Base-by-base conservation (phyloP, 1,284 basidiomycete species). In the Melampsora americana region DNA sequence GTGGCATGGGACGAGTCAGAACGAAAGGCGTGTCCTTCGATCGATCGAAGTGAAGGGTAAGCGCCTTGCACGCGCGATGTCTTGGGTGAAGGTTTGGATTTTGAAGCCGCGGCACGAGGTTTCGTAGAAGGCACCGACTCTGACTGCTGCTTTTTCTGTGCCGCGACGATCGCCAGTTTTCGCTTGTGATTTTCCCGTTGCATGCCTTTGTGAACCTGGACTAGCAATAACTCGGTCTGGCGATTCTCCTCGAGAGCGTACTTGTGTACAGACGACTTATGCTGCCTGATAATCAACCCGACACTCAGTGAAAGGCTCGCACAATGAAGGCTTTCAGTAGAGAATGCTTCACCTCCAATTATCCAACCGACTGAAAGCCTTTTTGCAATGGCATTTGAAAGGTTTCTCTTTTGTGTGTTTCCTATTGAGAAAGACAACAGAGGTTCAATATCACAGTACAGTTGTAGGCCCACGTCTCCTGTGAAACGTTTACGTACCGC, bases 301-400 rank as follows among this genome's bases (percentile, higher is more conserved):
- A n/a, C 20, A 56, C 3, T 56, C 20, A 56, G 53, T 28, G 53
- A n/a, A 56, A n/a, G 53, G 26, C 20, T 56, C n/a, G 26, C 20
- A 12, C 12, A 56, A 56, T n/a, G 23, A 32, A 16, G 26, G 14
- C 11, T 69, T n/a, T 60, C 23, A 61, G 6, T 14, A 18, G n/a
- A n/a, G 23, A 16, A 5, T 69, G n/a, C 9, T 61, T 9, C 26
- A 74, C 71, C 71, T 66, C 71, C 71, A 74, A 56, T 74, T 74
- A 60, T 74, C 71, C n/a, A 74, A 46, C 12, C 71, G 44, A 66
- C 71, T 74, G 39, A 74, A 74, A 6, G 71, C 28, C 60, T 74
- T 74, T 12, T 46, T 26, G 32, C 71, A 74, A 35, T 74, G 71
- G 26, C 71, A 74, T 48, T 66, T 66, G 71, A 74, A 74, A 6